phyloP scores from a whole-genome alignment of 192 early-diverging fungal species.

The Coemansia sp. region DNA sequence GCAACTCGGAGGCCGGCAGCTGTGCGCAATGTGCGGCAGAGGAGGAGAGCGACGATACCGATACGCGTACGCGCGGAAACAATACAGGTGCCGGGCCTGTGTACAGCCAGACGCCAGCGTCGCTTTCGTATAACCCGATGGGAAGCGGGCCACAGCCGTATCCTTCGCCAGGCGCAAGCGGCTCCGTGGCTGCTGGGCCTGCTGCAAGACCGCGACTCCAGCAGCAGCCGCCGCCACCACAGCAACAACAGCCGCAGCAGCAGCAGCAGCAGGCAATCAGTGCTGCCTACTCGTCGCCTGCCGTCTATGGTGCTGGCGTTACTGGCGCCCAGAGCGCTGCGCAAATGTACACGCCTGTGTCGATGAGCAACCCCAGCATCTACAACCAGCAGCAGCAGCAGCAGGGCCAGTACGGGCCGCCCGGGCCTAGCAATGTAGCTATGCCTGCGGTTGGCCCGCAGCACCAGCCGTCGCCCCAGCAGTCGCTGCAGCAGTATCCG shows the following conservation, averaged over 20 bases:
- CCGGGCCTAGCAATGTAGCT: background rate
- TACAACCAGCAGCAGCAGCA: background rate
- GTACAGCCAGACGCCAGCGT: background rate
- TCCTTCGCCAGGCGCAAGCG: background rate
- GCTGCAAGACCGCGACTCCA: background rate
- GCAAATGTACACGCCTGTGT: constrained; percentile 3
- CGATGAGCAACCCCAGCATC: constrained; percentile 6
- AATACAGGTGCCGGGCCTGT: background rate
- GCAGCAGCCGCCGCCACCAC: background rate
- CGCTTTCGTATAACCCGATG: background rate
- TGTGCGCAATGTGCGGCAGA: background rate
- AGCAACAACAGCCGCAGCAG: too few relatives aligned
- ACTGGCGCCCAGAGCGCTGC: background rate
- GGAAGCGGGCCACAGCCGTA: constrained; percentile 22
- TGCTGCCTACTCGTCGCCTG: background rate
- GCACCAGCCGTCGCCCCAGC: constrained; percentile 6
- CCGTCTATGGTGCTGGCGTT: background rate
- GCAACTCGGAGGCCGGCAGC: background rate
- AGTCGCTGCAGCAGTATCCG: constrained; percentile 5
- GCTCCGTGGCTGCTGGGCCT: background rate
- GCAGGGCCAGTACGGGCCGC: constrained; percentile 2
- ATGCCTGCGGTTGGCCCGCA: background rate
- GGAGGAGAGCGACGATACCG: background rate
- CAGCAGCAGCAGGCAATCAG: background rate
- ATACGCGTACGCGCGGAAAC: constrained; percentile 7